Evolutionary conservation across 2,329 filamentous ascomycete species (phyloP).

Genomic region (Arachnomyces sp.): DNA sequence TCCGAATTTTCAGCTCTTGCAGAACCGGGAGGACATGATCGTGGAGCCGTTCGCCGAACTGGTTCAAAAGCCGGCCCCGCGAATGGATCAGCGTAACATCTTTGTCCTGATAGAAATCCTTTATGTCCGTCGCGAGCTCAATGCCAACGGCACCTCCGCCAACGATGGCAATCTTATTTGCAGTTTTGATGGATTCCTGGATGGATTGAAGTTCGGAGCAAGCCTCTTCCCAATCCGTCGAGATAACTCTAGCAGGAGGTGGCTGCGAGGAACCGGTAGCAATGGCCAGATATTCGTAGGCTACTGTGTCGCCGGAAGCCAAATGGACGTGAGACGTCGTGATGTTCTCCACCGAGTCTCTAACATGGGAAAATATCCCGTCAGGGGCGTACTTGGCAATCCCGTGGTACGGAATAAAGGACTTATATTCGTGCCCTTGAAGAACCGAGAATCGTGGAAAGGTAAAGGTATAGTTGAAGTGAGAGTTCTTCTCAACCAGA

Average conservation of each 20-base stretch:
- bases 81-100: conserved; percentile 36
- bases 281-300: conserved; percentile 46
- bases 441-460: conserved; percentile 53
- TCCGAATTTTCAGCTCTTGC: conserved; percentile 14
- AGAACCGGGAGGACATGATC: conserved; percentile 9
- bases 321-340: conserved; percentile 32
- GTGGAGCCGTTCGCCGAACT: conserved; percentile 15
- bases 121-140: conserved; percentile 37
- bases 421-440: conserved; percentile 47
- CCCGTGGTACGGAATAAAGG: conserved; percentile 49
- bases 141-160: conserved; percentile 33
- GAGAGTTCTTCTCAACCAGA: conserved; percentile 51
- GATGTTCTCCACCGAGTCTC: conserved; percentile 34
- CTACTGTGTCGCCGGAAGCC: conserved; percentile 35
- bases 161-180: conserved; percentile 37
- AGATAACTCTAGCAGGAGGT: conserved; percentile 4
- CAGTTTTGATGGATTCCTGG: conserved; percentile 31
- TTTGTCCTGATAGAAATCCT: conserved; percentile 33
- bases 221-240: conserved; percentile 8
- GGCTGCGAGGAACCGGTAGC: conserved; percentile 43
- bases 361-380: conserved; percentile 31
- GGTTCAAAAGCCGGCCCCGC: conserved; percentile 18
- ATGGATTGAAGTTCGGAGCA: conserved; percentile 10
- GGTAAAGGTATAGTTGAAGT: conserved; percentile 55
- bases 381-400: conserved; percentile 27